These are phyloP conservation scores for Acidomyces sp. DNA, from an alignment of 495 filamentous ascomycete genomes.

Conservation along the genomic window DNA sequence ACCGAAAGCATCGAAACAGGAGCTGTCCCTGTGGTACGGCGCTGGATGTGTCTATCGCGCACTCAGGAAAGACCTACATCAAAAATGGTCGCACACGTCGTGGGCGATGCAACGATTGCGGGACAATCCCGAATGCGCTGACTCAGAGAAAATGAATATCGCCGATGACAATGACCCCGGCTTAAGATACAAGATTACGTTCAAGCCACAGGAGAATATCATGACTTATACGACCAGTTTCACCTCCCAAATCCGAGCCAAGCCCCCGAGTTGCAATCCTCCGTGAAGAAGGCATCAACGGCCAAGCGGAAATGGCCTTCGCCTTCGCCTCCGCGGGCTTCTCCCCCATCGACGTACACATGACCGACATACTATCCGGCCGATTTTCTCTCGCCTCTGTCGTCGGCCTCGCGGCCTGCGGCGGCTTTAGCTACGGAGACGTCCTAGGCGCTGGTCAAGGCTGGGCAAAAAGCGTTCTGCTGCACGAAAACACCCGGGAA, in stretches of 20 bases:
- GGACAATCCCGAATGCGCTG: slow-evolving; percentile 79
- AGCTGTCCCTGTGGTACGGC: slow-evolving; percentile 61
- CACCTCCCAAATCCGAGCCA: slow-evolving; percentile 56
- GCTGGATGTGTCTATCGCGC: slow-evolving; percentile 52
- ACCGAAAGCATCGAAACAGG: slow-evolving; percentile 56
- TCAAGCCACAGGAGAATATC: slow-evolving; percentile 64
- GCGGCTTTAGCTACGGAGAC: slow-evolving; percentile 95
- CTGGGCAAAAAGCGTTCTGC: slow-evolving; percentile 89
- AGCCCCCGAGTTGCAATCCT: slow-evolving; percentile 86
- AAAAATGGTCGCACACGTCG: slow-evolving; percentile 78
- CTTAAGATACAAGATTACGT: slow-evolving; percentile 72
- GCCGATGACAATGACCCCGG: slow-evolving; percentile 67
- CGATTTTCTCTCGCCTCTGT: slow-evolving; percentile 66
- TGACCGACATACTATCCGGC: slow-evolving; percentile 80
- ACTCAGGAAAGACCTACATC: slow-evolving; percentile 62
- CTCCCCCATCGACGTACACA: slow-evolving; percentile 84
- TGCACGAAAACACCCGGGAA: slow-evolving; percentile 60
- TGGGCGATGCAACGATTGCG: slow-evolving; percentile 81
- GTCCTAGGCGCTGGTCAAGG: slow-evolving; percentile 89
- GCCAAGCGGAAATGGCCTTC: slow-evolving; percentile 93
- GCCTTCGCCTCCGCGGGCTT: slow-evolving; percentile 89
- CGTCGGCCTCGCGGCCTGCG: slow-evolving; percentile 80
- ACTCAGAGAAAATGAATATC: slow-evolving; percentile 69
- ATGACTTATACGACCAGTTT: slow-evolving; percentile 54
- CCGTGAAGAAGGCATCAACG: slow-evolving; percentile 89